Conservation (phyloP, 768 basidiomycete species). For the Austroboletus festivus region DNA sequence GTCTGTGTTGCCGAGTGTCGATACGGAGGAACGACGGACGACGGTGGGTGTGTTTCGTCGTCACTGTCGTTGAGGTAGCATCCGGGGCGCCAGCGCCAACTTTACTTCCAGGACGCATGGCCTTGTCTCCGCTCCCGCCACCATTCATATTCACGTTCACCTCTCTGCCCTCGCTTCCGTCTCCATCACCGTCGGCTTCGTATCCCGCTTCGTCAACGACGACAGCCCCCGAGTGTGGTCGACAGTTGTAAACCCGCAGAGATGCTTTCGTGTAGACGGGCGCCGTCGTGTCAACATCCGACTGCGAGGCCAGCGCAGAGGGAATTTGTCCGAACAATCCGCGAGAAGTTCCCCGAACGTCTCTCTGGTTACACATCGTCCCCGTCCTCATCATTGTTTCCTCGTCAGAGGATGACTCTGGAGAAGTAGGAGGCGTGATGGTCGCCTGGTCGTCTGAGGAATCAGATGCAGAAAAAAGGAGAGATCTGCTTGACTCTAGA, state of each 20-base stretch:
- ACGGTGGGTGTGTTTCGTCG: not conserved
- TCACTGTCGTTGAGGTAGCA: not conserved
- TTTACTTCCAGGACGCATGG: too few relatives aligned
- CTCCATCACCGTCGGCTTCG: constrained; percentile 21
- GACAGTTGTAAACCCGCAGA: too few relatives aligned
- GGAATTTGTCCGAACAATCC: constrained; percentile 5
- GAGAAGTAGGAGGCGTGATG: constrained; percentile 19
- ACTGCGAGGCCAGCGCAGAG: not conserved
- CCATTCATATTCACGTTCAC: too few relatives aligned
- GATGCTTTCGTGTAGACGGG: too few relatives aligned
- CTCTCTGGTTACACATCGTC: constrained; percentile 1
- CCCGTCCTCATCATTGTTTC: not conserved
- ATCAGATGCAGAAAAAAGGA: constrained; percentile 13
- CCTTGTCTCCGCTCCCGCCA: too few relatives aligned
- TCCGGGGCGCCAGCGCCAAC: not conserved
- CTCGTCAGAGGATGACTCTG: constrained; percentile 6
- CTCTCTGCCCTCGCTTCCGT: not conserved
- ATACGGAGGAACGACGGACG: constrained; percentile 15
- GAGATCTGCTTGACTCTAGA: constrained; percentile 10
- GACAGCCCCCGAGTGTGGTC: not conserved
- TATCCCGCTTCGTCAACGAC: constrained; percentile 23
- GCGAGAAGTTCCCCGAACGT: constrained; percentile 13
- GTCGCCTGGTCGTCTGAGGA: constrained; percentile 18
- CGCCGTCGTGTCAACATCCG: not conserved
- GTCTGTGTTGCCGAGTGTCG: constrained; percentile 25